Evolutionary conservation across 345 rosid species (phyloP).

Genomic region (Orychophragmus violaceus): DNA sequence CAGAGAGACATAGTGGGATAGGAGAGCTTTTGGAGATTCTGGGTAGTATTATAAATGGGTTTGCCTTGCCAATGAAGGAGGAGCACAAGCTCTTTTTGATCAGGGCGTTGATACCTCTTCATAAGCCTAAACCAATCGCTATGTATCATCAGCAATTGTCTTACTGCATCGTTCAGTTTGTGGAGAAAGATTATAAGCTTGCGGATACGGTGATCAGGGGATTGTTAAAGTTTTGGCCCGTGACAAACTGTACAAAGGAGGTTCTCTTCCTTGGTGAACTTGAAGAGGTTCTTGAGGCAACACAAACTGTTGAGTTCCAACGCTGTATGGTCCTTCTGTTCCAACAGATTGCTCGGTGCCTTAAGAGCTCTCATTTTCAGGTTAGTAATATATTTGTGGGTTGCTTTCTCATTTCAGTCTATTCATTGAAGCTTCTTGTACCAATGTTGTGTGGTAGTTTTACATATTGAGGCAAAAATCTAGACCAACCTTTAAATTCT

Average conservation of each 20-base stretch:
- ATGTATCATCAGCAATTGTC: constrained; percentile 79
- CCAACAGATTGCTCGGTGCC: constrained; percentile 75
- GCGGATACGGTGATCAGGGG: constrained; percentile 80
- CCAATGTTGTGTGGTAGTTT: background rate
- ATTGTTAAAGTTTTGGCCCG: constrained; percentile 82
- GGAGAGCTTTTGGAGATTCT: constrained; percentile 82
- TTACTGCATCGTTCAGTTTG: constrained; percentile 78
- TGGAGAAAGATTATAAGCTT: constrained; percentile 85
- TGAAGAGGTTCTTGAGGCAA: constrained; percentile 86
- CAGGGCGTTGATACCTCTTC: constrained; percentile 83
- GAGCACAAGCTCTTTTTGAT: constrained; percentile 84
- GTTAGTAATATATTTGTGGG: constrained; percentile 22
- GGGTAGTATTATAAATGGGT: constrained; percentile 86
- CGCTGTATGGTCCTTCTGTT: constrained; percentile 81
- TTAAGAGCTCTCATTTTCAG: constrained; percentile 88
- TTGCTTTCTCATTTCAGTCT: background rate
- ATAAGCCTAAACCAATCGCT: constrained; percentile 63
- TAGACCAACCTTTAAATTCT: background rate
- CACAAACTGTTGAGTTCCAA: constrained; percentile 76
- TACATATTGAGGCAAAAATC: background rate
- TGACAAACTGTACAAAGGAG: constrained; percentile 79
- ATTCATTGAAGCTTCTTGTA: background rate
- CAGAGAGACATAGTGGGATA: constrained; percentile 78
- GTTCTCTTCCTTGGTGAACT: too few relatives aligned
- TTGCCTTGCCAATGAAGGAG: constrained; percentile 91